phyloP scores from a whole-genome alignment of 208 protist genomes.

The Leishmania guyanensis region DNA sequence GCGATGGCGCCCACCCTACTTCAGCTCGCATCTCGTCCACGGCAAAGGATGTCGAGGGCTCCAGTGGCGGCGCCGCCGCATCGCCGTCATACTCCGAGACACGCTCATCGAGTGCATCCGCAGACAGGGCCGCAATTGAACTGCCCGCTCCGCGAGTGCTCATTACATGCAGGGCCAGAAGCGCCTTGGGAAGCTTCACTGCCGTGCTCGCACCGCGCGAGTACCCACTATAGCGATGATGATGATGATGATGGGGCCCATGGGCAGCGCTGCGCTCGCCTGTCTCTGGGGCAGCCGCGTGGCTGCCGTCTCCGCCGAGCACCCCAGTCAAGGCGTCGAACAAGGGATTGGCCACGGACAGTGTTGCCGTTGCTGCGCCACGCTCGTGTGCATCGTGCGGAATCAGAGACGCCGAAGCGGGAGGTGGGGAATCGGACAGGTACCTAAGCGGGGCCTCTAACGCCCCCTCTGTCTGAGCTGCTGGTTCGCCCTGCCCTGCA shows the following conservation, averaged over 20 bases:
- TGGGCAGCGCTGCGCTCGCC: neutral
- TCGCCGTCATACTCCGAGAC: neutral
- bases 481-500: neutral
- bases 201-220: neutral
- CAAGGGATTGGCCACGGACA: slow-evolving; percentile 1
- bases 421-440: neutral
- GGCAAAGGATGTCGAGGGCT: neutral
- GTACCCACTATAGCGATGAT: neutral
- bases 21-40: neutral
- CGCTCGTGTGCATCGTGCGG: neutral
- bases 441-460: neutral
- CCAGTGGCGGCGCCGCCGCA: neutral
- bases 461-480: neutral
- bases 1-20: neutral
- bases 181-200: slow-evolving; percentile 14
- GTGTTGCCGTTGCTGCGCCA: neutral
- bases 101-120: neutral
- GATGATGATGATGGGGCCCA: neutral
- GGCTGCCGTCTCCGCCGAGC: neutral
- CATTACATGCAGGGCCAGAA: slow-evolving; percentile 27
- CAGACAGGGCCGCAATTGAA: neutral
- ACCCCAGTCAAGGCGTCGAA: neutral
- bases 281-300: neutral
- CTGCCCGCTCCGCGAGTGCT: neutral
- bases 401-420: neutral